phyloP scores from a whole-genome alignment of 768 basidiomycete species.

The Nidula microcarpa region DNA sequence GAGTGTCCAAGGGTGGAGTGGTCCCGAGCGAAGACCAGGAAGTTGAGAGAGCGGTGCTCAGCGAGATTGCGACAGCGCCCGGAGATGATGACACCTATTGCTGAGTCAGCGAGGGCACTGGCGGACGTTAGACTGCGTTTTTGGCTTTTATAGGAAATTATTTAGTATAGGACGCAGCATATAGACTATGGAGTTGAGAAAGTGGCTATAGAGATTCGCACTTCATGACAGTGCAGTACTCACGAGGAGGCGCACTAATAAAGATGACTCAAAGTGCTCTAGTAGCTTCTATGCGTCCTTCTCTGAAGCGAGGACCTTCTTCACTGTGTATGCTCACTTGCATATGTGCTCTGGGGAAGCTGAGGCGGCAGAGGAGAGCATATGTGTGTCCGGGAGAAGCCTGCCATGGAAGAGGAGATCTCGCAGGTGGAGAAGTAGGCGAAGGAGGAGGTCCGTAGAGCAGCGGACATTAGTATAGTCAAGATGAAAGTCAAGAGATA shows the following conservation, averaged over 20 bases:
- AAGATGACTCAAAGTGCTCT: conserved; percentile 77
- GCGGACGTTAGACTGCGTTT: conserved; percentile 89
- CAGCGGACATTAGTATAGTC: conserved; percentile 11
- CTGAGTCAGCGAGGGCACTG: conserved; percentile 69
- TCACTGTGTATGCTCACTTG: conserved; percentile 84
- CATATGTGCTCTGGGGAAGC: conserved; percentile 38
- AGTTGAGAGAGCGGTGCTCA: conserved; percentile 66
- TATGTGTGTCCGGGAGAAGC: conserved; percentile 72
- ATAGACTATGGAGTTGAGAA: conserved; percentile 12
- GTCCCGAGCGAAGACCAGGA: conserved; percentile 81
- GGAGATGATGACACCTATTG: conserved; percentile 75
- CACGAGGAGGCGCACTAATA: conserved; percentile 72
- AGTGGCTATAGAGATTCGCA: conserved; percentile 9
- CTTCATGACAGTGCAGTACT: too few species aligned
- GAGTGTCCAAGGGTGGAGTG: conserved; percentile 85
- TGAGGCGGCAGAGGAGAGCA: conserved; percentile 42
- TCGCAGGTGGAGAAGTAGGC: conserved; percentile 68
- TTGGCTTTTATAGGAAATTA: conserved; percentile 61
- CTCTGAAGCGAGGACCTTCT: conserved; percentile 66
- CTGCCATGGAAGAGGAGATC: conserved; percentile 76
- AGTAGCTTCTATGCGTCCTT: conserved; percentile 57
- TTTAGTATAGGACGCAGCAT: neutral
- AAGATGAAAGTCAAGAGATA: conserved; percentile 10
- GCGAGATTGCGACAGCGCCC: conserved; percentile 82
- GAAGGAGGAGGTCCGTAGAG: conserved; percentile 12